Percentiles rank a stretch among this genome's conserved stretches.
Evolutionary conservation across 2,329 filamentous ascomycete genomes (phyloP).

Genomic region (Aureobasidium melanogenum): DNA sequence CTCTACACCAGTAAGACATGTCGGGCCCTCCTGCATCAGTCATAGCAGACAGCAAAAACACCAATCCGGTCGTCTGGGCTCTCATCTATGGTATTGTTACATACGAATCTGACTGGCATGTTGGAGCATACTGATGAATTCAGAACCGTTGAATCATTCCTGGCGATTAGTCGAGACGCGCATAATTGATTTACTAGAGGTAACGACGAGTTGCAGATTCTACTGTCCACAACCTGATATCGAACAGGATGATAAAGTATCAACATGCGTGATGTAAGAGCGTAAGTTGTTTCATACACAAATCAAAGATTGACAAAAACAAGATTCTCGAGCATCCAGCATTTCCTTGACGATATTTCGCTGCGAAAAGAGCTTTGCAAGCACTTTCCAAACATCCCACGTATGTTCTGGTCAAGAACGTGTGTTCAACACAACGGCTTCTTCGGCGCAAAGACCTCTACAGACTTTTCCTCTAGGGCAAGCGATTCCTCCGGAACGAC

Average conservation of each 20-base stretch:
- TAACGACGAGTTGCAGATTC: neutral
- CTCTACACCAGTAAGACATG: neutral
- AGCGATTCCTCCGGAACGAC: neutral
- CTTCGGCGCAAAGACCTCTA: neutral
- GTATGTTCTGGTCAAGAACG: neutral
- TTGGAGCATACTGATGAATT: no score
- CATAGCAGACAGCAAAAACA: neutral
- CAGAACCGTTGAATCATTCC: neutral
- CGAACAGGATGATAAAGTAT: neutral
- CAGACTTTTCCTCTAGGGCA: neutral
- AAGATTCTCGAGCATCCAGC: neutral
- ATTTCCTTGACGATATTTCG: neutral
- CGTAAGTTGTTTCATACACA: neutral
- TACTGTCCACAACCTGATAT: neutral
- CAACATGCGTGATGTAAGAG: neutral
- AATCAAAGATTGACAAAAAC: neutral
- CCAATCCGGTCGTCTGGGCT: neutral
- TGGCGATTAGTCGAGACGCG: neutral
- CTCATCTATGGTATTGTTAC: neutral
- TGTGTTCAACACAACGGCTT: slow-evolving; percentile 7
- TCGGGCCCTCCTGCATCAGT: neutral
- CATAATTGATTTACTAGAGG: neutral
- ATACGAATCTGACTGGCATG: no score
- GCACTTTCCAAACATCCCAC: neutral
- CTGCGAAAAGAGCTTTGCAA: neutral